These are phyloP conservation scores for Hyaloscypha hepaticicola DNA, from an alignment of 495 filamentous ascomycete genomes.

Conservation along the genomic window DNA sequence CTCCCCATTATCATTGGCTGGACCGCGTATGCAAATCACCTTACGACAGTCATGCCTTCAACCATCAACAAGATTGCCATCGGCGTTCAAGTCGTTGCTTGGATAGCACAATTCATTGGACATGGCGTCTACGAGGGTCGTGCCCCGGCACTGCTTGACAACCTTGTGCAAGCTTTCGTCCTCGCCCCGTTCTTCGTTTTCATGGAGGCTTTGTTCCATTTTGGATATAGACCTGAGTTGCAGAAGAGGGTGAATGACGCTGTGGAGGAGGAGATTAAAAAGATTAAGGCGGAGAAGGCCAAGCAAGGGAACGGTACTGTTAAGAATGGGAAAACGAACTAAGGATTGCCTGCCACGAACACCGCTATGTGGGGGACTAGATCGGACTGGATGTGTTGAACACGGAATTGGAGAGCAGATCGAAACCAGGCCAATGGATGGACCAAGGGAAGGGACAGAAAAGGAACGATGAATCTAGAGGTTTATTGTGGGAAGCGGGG, in stretches of 20 bases:
- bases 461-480: not conserved
- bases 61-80: slow-evolving; percentile 69
- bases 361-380: not conserved
- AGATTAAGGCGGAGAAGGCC: slow-evolving; percentile 47
- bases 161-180: slow-evolving; percentile 84
- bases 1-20: slow-evolving; percentile 70
- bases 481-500: not conserved
- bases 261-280: slow-evolving; percentile 67
- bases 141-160: slow-evolving; percentile 87
- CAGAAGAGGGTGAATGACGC: slow-evolving; percentile 73
- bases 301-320: slow-evolving; percentile 25
- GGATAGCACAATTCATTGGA: slow-evolving; percentile 87
- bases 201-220: slow-evolving; percentile 89
- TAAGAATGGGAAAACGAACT: slow-evolving; percentile 42
- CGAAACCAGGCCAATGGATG: not conserved
- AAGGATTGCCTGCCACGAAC: not conserved
- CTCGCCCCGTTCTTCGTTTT: slow-evolving; percentile 98
- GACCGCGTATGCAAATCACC: slow-evolving; percentile 72
- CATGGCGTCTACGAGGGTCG: slow-evolving; percentile 88
- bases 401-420: not conserved
- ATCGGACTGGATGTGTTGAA: not conserved
- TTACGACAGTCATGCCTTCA: slow-evolving; percentile 62
- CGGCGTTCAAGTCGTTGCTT: slow-evolving; percentile 67
- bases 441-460: not conserved
- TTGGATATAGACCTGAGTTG: slow-evolving; percentile 87